A percentile compares a stretch with the other conserved stretches of the same genome.
phyloP scores from a whole-genome alignment of 305 asterid species.

The Nicotiana rustica region DNA sequence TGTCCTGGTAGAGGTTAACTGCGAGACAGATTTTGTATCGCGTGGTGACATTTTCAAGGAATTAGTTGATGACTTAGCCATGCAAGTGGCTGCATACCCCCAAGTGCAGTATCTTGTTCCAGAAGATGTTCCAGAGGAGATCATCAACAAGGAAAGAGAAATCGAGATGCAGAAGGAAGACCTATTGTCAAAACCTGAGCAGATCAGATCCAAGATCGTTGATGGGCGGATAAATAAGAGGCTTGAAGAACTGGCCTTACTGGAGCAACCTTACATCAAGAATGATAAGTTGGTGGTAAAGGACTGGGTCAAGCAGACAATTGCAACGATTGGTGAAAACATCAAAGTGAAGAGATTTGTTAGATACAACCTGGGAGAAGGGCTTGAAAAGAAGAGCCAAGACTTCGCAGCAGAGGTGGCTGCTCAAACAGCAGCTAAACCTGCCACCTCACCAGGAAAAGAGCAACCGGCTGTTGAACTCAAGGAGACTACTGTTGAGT shows the following conservation, averaged over 20 bases:
- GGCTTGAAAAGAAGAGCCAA: constrained; percentile 89
- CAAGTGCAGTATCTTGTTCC: constrained; percentile 77
- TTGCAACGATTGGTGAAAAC: constrained; percentile 93
- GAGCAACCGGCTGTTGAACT: constrained; percentile 63
- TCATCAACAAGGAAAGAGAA: constrained; percentile 76
- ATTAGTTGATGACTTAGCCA: constrained; percentile 89
- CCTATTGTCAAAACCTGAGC: constrained; percentile 85
- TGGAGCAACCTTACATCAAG: constrained; percentile 95
- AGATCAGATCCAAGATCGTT: constrained; percentile 83
- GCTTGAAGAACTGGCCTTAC: constrained; percentile 79
- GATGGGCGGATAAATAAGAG: constrained; percentile 92
- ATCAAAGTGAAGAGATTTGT: constrained; percentile 83
- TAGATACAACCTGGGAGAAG: constrained; percentile 94
- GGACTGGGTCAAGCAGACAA: constrained; percentile 94
- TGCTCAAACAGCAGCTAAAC: constrained; percentile 85
- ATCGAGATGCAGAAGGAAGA: constrained; percentile 96
- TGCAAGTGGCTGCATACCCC: constrained; percentile 99
- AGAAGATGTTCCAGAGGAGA: constrained; percentile 81
- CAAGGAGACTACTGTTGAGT: constrained; percentile 69
- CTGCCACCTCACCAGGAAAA: constrained; percentile 53
- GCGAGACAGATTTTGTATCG: constrained; percentile 97
- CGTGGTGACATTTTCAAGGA: constrained; percentile 94
- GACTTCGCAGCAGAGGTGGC: constrained; percentile 99
- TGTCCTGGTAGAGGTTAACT: constrained; percentile 84
- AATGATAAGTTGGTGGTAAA: constrained; percentile 84